A percentile compares a stretch with the other conserved stretches of the same genome.
Conservation (phyloP, 2,329 filamentous ascomycete genomes). For the Escovopsis sp. region DNA sequence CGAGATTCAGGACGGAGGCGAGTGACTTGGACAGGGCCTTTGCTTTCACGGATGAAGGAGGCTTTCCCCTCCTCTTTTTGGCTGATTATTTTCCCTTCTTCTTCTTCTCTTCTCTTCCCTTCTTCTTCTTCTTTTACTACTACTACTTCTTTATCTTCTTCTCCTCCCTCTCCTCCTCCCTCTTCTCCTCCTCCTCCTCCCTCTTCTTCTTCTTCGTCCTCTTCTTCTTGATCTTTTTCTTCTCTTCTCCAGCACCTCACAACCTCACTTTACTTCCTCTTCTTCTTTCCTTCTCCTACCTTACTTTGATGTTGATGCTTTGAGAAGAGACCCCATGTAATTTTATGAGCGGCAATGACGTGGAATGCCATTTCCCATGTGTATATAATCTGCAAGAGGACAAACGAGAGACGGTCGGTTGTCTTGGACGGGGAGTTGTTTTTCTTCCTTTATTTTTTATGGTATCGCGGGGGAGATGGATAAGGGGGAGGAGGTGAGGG, state of each 20-base stretch:
- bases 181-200: too few relatives aligned
- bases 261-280: neutral
- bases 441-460: too few relatives aligned
- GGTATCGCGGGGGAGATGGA: too few relatives aligned
- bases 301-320: conserved; percentile 4
- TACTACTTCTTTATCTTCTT: too few relatives aligned
- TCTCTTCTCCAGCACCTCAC: too few relatives aligned
- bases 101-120: too few relatives aligned
- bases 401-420: neutral
- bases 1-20: neutral
- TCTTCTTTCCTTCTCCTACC: neutral
- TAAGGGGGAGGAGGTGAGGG: conserved; percentile 4
- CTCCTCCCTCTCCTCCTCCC: too few relatives aligned
- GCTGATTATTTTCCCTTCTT: too few relatives aligned
- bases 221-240: too few relatives aligned
- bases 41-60: neutral
- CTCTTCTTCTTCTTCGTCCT: too few relatives aligned
- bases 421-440: neutral
- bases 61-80: neutral
- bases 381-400: conserved; percentile 10
- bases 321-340: conserved; percentile 13
- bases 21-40: neutral
- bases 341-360: conserved; percentile 8
- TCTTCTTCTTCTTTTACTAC: too few relatives aligned
- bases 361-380: conserved; percentile 7